phyloP scores from a whole-genome alignment of 495 filamentous ascomycete genomes.

The Podospora comata region DNA sequence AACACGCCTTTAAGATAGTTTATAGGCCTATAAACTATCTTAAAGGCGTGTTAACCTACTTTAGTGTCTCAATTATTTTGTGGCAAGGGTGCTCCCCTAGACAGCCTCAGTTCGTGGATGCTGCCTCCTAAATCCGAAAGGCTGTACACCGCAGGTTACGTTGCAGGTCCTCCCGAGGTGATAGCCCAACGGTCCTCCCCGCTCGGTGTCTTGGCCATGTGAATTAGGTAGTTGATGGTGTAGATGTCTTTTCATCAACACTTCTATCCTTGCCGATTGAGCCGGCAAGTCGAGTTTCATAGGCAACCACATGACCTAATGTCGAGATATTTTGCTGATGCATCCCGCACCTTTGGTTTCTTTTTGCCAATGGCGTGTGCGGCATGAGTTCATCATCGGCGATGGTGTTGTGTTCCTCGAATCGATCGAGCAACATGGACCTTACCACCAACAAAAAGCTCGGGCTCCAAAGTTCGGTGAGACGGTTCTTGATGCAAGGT shows the following conservation, averaged over 20 bases:
- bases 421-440: neutral
- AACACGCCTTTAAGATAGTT: no score
- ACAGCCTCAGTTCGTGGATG: no score
- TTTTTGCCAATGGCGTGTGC: neutral
- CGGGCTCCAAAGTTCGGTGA: neutral
- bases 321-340: neutral
- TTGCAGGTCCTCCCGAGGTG: neutral
- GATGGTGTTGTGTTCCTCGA: neutral
- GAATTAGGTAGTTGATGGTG: neutral
- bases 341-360: neutral
- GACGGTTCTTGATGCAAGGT: neutral
- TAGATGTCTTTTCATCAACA: neutral
- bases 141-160: neutral
- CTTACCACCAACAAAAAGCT: neutral
- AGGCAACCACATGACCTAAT: neutral
- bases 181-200: neutral
- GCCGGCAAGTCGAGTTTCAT: neutral
- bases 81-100: no score
- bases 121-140: neutral
- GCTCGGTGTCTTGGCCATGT: neutral
- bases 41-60: no score
- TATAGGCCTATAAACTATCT: no score
- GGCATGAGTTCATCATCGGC: neutral
- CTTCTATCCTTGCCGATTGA: no score
- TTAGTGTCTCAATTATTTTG: no score